phyloP scores from a whole-genome alignment of 441 rosid genomes.

The Mallotus japonicus region DNA sequence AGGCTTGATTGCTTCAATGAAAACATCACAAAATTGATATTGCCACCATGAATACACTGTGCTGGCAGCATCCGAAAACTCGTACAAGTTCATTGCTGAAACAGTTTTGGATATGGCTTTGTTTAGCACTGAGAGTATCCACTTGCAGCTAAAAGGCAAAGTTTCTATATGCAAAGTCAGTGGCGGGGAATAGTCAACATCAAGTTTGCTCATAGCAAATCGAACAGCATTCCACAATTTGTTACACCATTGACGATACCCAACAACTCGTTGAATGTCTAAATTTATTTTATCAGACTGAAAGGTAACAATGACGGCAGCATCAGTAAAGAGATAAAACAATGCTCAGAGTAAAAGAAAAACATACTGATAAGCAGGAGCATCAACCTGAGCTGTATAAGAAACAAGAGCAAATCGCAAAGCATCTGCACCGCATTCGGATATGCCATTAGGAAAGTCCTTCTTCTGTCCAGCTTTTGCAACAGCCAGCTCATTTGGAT shows the following conservation, averaged over 20 bases:
- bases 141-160: constrained; percentile 80
- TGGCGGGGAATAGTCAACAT: constrained; percentile 60
- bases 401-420: constrained; percentile 97
- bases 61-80: constrained; percentile 78
- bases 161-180: constrained; percentile 33
- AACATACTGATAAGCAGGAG: constrained; percentile 16
- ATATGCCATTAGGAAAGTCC: constrained; percentile 87
- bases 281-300: constrained; percentile 93
- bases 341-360: no score
- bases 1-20: constrained; percentile 86
- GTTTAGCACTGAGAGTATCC: constrained; percentile 87
- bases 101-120: constrained; percentile 65
- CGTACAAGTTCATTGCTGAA: constrained; percentile 56
- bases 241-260: constrained; percentile 99
- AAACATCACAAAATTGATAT: constrained; percentile 89
- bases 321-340: not conserved
- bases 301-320: constrained; percentile 14
- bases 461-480: constrained; percentile 84
- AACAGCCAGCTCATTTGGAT: constrained; percentile 57
- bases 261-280: constrained; percentile 94
- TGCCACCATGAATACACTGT: constrained; percentile 92
- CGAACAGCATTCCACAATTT: constrained; percentile 96
- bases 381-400: constrained; percentile 88
- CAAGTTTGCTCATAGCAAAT: constrained; percentile 93
- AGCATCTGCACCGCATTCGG: constrained; percentile 99